A percentile compares a stretch with the other conserved stretches of the same genome.
These are phyloP conservation scores for Epichloe sylvatica DNA, from an alignment of 2,329 filamentous ascomycete species.

Conservation along the genomic window DNA sequence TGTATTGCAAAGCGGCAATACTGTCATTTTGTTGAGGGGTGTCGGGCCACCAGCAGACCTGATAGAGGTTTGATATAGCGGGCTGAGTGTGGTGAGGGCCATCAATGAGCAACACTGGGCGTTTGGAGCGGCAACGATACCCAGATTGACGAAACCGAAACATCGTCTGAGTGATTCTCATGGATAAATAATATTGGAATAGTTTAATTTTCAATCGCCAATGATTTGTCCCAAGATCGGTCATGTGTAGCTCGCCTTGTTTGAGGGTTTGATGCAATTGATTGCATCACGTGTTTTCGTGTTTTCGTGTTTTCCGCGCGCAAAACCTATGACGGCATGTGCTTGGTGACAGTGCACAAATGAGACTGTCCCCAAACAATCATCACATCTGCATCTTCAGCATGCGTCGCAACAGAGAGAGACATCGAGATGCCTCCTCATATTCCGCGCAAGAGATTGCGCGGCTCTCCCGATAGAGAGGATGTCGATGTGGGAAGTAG, in stretches of 20 bases:
- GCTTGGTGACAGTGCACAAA: not conserved
- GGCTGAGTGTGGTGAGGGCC: not conserved
- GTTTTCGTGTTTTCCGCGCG: conserved; percentile 15
- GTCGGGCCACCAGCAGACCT: conserved; percentile 67
- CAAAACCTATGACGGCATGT: conserved; percentile 15
- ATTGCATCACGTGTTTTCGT: conserved; percentile 15
- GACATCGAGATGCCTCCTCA: conserved; percentile 47
- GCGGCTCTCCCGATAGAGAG: conserved; percentile 27
- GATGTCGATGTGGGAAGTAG: conserved; percentile 11
- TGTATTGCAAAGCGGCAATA: conserved; percentile 67
- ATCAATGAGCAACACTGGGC: not conserved
- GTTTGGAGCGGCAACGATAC: not conserved
- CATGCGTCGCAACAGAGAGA: conserved; percentile 6
- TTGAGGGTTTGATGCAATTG: not conserved
- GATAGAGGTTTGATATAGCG: conserved; percentile 33
- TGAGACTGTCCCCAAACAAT: not conserved
- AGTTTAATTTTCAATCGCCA: not conserved
- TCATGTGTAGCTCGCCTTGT: not conserved
- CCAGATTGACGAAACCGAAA: not conserved
- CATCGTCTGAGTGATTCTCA: not conserved
- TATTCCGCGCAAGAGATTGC: conserved; percentile 52
- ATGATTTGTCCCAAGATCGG: not conserved
- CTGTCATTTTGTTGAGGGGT: conserved; percentile 74
- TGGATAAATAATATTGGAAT: not conserved
- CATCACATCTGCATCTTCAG: conserved; percentile 1